These are phyloP conservation scores for Pythium sp. DNA, from an alignment of 352 stramenopile genomes.

Conservation along the genomic window DNA sequence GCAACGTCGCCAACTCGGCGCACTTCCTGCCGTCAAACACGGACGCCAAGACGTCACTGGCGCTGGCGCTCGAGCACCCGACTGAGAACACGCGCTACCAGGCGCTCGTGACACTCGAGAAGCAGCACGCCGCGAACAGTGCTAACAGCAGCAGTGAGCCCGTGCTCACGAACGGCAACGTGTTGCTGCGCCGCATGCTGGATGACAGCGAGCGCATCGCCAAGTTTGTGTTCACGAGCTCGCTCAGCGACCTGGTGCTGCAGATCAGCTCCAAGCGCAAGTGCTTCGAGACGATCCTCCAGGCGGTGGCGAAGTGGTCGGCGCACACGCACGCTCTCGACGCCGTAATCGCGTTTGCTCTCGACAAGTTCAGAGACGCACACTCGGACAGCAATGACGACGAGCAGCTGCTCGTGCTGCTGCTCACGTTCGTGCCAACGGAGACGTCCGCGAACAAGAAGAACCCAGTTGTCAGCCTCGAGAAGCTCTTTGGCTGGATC, in stretches of 20 bases:
- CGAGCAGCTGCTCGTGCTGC: conserved; percentile 57
- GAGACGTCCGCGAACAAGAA: conserved; percentile 16
- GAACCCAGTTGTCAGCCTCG: conserved; percentile 19
- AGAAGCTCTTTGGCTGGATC: conserved; percentile 46
- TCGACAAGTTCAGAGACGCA: conserved; percentile 47
- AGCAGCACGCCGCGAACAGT: conserved; percentile 30
- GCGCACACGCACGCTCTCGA: conserved; percentile 31
- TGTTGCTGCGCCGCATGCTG: conserved; percentile 66
- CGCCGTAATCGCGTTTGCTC: conserved; percentile 43
- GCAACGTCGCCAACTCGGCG: conserved; percentile 68
- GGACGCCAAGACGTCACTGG: conserved; percentile 70
- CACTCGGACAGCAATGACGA: conserved; percentile 29
- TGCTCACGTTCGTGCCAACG: conserved; percentile 44
- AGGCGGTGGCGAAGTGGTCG: conserved; percentile 54
- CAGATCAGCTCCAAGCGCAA: conserved; percentile 50
- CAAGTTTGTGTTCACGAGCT: conserved; percentile 49
- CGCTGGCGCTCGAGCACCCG: conserved; percentile 75
- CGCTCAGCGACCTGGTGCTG: conserved; percentile 56
- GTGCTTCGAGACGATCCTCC: conserved; percentile 45
- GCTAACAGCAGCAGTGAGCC: conserved; percentile 13
- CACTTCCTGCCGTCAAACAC: conserved; percentile 65
- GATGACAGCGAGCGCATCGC: conserved; percentile 77
- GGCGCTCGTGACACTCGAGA: conserved; percentile 61
- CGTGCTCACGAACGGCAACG: conserved; percentile 47
- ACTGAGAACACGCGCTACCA: conserved; percentile 75